Percentiles rank a stretch among this genome's conserved stretches.
Conservation (phyloP, 805 yeast species). For the Starmerella apis region DNA sequence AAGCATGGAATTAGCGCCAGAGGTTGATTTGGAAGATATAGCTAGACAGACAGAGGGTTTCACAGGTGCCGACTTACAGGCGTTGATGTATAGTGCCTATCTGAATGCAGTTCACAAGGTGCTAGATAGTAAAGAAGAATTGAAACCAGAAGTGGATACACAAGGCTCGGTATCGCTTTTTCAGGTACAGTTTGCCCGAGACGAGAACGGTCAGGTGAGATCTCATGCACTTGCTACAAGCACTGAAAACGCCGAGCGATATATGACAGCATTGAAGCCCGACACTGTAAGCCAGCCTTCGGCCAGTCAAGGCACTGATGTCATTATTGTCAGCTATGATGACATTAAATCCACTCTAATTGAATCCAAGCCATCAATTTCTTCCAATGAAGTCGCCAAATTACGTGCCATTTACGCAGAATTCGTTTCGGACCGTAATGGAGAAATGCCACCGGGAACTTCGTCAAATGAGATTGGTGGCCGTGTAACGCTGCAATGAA, state of each 20-base stretch:
- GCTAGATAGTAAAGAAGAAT: conserved; percentile 29
- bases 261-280: background rate
- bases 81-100: conserved; percentile 82
- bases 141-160: conserved; percentile 6
- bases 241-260: background rate
- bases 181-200: conserved; percentile 13
- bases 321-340: background rate
- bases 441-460: conserved; percentile 78
- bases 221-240: background rate
- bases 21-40: conserved; percentile 44
- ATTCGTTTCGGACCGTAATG: conserved; percentile 69
- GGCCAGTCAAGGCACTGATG: background rate
- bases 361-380: conserved; percentile 86
- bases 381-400: conserved; percentile 56
- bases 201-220: background rate
- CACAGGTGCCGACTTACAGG: conserved; percentile 94
- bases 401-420: conserved; percentile 54
- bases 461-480: conserved; percentile 77
- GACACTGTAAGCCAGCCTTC: background rate
- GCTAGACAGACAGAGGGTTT: conserved; percentile 61
- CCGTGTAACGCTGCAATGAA: conserved; percentile 65
- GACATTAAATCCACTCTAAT: conserved; percentile 54
- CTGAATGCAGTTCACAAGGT: conserved; percentile 60
- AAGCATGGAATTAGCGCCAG: conserved; percentile 49
- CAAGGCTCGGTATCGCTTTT: conserved; percentile 19